Base-by-base conservation (phyloP, 139 green algal species). In the Parachlorella kessleri region DNA sequence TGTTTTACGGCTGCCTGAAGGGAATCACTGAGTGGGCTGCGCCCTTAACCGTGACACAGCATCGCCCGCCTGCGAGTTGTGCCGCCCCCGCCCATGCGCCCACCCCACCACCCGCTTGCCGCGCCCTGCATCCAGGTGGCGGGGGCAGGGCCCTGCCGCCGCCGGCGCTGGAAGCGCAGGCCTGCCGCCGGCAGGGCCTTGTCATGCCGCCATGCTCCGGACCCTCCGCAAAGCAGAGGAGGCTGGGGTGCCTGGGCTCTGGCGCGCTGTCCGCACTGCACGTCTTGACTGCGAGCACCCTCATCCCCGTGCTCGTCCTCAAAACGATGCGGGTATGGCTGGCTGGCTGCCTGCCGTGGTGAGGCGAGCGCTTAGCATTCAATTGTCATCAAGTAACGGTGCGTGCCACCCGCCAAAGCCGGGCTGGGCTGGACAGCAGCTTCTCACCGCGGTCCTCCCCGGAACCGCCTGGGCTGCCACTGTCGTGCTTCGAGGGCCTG, bases 281-380 rank as follows among this genome's bases (percentile, higher is more conserved):
- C 24, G 85, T 95, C 14, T 28, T 98, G 35, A 90, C 97, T 41
- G 92, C 83, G n/a, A 40, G 93, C 4, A 79, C 65, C 33, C 88
- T 90, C 30, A 77, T 97, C 8, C 37, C 80, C 24, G 76, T 97
- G 4, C 88, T 98, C 3, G 97, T 98, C 84, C 89, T 90, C 75
- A 96, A 91, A 85, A 96, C 92, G 0, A 85, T 98, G 48, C 88
- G 90, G 63, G 96, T 68, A 75, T n/a, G n/a, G n/a, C n/a, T n/a
- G n/a, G n/a, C n/a, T n/a, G n/a, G 53, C 23, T n/a, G n/a, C n/a
- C n/a, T n/a, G n/a, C n/a, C n/a, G n/a, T n/a, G n/a, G n/a, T n/a
- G 48, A 18, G 48, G n/a, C n/a, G n/a, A n/a, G n/a, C n/a, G n/a
- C n/a, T n/a, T n/a, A n/a, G n/a, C n/a, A n/a, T n/a, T n/a, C n/a